phyloP scores from a whole-genome alignment of 2,329 filamentous ascomycete species.

The Nemania abortiva region DNA sequence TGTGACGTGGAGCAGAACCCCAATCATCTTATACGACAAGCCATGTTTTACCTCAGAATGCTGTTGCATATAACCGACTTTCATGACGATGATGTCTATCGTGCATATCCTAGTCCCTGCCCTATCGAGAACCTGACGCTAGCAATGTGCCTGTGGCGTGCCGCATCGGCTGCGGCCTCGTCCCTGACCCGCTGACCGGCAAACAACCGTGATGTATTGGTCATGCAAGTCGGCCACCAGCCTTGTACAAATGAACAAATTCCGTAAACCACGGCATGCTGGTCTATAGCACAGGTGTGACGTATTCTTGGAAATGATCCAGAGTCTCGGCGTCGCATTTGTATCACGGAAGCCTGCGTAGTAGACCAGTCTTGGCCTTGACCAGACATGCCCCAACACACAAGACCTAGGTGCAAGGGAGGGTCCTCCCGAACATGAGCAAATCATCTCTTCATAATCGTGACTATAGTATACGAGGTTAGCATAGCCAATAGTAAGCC shows the following conservation, averaged over 20 bases:
- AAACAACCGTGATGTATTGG: conserved; percentile 47
- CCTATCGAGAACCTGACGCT: conserved; percentile 41
- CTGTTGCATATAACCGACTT: conserved; percentile 29
- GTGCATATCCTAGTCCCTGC: conserved; percentile 35
- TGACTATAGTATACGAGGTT: conserved; percentile 59
- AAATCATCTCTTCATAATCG: conserved; percentile 75
- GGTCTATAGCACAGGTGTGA: conserved; percentile 40
- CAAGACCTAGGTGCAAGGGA: conserved; percentile 46
- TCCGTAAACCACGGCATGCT: conserved; percentile 40
- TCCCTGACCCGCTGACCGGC: conserved; percentile 50
- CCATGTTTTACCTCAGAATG: conserved; percentile 25
- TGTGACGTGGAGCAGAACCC: conserved; percentile 19
- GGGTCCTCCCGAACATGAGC: conserved; percentile 37
- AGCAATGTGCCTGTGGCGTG: conserved; percentile 44
- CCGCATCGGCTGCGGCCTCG: conserved; percentile 48
- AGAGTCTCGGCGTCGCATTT: conserved; percentile 42
- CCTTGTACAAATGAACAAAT: conserved; percentile 47
- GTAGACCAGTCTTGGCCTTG: conserved; percentile 36
- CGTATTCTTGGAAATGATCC: conserved; percentile 37
- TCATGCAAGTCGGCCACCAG: conserved; percentile 49
- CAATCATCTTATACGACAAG: conserved; percentile 24
- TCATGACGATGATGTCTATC: conserved; percentile 25
- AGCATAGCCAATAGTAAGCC: conserved; percentile 40
- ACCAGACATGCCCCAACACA: conserved; percentile 33
- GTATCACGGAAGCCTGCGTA: conserved; percentile 42